These are phyloP conservation scores for Candida andamanensis DNA, from an alignment of 805 yeast genomes.

Conservation along the genomic window DNA sequence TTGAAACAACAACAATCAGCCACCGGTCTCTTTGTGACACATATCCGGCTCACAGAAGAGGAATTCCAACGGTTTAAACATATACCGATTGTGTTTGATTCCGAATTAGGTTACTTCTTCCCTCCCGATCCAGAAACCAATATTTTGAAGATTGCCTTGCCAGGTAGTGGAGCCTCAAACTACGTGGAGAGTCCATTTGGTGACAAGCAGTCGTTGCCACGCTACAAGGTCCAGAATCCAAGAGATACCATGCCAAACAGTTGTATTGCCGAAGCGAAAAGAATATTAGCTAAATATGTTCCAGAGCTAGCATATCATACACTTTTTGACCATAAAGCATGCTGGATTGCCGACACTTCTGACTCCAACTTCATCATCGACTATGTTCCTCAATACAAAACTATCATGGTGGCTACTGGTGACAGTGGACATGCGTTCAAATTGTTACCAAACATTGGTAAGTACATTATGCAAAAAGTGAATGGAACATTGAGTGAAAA, in stretches of 20 bases:
- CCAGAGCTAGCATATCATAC: slow-evolving; percentile 35
- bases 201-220: slow-evolving; percentile 27
- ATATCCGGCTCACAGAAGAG: slow-evolving; percentile 27
- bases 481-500: slow-evolving; percentile 7
- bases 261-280: slow-evolving; percentile 21
- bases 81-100: slow-evolving; percentile 40
- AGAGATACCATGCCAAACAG: slow-evolving; percentile 29
- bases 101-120: slow-evolving; percentile 42
- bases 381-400: slow-evolving; percentile 22
- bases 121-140: slow-evolving; percentile 39
- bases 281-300: slow-evolving; percentile 23
- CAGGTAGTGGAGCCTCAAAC: slow-evolving; percentile 22
- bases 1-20: slow-evolving; percentile 27
- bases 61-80: slow-evolving; percentile 30
- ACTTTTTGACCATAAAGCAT: slow-evolving; percentile 13
- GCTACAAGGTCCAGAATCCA: slow-evolving; percentile 22
- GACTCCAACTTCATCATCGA: slow-evolving; percentile 32
- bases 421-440: slow-evolving; percentile 38
- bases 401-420: slow-evolving; percentile 30
- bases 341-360: slow-evolving; percentile 33
- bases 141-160: slow-evolving; percentile 32
- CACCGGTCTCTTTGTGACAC: slow-evolving; percentile 32
- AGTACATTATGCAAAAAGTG: slow-evolving; percentile 10
- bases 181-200: slow-evolving; percentile 10
- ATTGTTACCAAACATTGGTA: slow-evolving; percentile 31